These are phyloP conservation scores for Podospora bellae-mahoneyi DNA, from an alignment of 495 filamentous ascomycete genomes.

Conservation along the genomic window DNA sequence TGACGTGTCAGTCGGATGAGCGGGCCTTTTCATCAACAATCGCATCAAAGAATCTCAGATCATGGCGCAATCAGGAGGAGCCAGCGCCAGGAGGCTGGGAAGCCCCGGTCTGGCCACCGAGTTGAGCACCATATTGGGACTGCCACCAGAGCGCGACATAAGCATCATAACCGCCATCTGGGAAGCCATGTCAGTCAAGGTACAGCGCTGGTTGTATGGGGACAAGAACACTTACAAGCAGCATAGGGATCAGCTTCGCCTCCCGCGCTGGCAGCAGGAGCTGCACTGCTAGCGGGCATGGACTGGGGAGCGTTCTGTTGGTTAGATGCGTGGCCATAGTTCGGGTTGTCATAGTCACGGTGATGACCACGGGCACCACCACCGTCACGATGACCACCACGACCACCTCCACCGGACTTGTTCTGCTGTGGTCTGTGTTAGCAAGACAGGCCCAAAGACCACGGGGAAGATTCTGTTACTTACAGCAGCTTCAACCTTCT, in stretches of 20 bases:
- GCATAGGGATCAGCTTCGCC: conserved; percentile 33
- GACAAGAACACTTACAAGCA: conserved; percentile 26
- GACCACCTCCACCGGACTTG: conserved; percentile 49
- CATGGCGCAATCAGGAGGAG: conserved; percentile 30
- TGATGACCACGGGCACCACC: conserved; percentile 42
- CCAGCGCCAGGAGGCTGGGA: conserved; percentile 26
- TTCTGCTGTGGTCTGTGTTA: conserved; percentile 25
- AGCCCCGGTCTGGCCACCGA: conserved; percentile 26
- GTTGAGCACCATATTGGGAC: conserved; percentile 28
- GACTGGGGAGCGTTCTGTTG: conserved; percentile 25
- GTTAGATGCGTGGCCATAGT: conserved; percentile 37
- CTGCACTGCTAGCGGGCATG: conserved; percentile 22
- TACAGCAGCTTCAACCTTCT: conserved; percentile 84
- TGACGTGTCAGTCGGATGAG: conserved; percentile 26
- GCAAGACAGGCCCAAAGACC: neutral
- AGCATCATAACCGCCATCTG: conserved; percentile 36
- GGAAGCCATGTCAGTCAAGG: neutral
- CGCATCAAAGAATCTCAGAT: conserved; percentile 24
- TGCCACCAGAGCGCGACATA: conserved; percentile 37
- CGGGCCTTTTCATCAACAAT: conserved; percentile 30
- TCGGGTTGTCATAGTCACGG: conserved; percentile 45
- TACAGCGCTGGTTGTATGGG: neutral
- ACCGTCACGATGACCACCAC: conserved; percentile 36
- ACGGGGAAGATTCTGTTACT: conserved; percentile 19
- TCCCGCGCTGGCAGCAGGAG: conserved; percentile 23